Evolutionary conservation across 257 asterid genomes (phyloP), one percentile per base, ranked within the genome.

Genomic region (Oldenlandia corymbosa): DNA sequence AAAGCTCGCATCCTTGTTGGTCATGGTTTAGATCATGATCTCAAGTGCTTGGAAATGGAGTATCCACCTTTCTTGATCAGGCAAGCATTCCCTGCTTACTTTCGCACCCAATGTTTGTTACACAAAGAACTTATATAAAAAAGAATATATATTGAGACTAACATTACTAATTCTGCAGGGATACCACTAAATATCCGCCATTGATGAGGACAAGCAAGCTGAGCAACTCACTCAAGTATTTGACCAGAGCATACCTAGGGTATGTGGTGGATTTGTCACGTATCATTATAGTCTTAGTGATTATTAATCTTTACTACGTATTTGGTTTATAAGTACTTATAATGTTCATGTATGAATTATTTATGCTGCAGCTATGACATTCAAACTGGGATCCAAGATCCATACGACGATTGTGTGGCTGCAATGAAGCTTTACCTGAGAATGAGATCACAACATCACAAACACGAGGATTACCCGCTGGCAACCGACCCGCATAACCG

Each of bases 181-280:
- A 91, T 63, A 86, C 90, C 2, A 84, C 96, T 42, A 82, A 80
- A 74, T 87, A 90, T 60, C 96, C 95, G 12, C 96, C 96, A 50
- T 67, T 90, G 64, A 87, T 87, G 93, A 90, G 85, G 69, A 82
- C 97, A 41, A 87, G 95, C 92, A 90, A 87, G 87, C 96, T 90
- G 69, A 82, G 96, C 86, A 90, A 90, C 91, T 82, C 97, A 12
- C 81, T 87, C 64, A 88, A 84, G 69, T 87, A 90, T 67, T 68
- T 85, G 62, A 88, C 93, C 28, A 85, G 78, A 69, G 80, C 91
- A 60, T 85, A 87, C 79, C 91, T 90, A 2, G 97, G 96, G 93
- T 85, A 72, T 73, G 78, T 74, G 31, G 12, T 24, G 9, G 23
- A 4, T 9, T 34, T 34, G 39, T n/a, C n/a, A n/a, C n/a, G n/a